Percentiles rank a stretch among this genome's conserved stretches.
phyloP scores from a whole-genome alignment of 164 flowering plant genomes.

The Umbilicus rupestris region DNA sequence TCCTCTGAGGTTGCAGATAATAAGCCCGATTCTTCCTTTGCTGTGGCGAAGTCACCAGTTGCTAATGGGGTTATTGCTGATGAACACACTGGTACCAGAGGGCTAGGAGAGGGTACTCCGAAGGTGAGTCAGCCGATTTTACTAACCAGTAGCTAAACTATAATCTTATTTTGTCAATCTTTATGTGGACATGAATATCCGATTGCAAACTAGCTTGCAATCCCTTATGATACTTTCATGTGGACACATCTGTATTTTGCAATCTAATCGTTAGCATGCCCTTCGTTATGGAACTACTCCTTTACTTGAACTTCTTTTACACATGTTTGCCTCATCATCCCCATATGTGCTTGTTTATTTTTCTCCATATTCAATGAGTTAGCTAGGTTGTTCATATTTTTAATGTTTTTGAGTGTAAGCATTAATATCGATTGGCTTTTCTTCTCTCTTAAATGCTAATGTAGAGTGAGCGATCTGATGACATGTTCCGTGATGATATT shows the following conservation, averaged over 20 bases:
- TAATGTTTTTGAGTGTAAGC: background rate
- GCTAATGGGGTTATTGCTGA: slow-evolving; percentile 33
- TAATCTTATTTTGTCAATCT: no score
- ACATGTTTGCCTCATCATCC: background rate
- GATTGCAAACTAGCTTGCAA: background rate
- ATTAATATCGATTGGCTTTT: slow-evolving; percentile 2
- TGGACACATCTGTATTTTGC: background rate
- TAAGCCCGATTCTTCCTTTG: slow-evolving; percentile 35
- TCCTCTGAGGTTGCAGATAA: slow-evolving; percentile 21
- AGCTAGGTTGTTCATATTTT: background rate
- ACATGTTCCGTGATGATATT: slow-evolving; percentile 88
- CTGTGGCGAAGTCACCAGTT: slow-evolving; percentile 54
- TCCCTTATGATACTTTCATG: background rate
- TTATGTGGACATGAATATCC: background rate
- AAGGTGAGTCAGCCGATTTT: slow-evolving; percentile 40
- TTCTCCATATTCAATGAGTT: background rate
- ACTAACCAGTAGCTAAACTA: background rate
- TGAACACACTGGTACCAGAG: slow-evolving; percentile 37
- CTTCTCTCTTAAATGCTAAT: slow-evolving; percentile 12
- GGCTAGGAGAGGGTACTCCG: slow-evolving; percentile 84
- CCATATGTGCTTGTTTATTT: background rate
- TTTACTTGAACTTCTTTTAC: background rate
- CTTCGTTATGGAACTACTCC: background rate
- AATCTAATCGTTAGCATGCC: background rate
- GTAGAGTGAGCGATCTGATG: slow-evolving; percentile 74